Evolutionary conservation across 2,329 filamentous ascomycete species (phyloP).

Genomic region (Alternaria sp.): DNA sequence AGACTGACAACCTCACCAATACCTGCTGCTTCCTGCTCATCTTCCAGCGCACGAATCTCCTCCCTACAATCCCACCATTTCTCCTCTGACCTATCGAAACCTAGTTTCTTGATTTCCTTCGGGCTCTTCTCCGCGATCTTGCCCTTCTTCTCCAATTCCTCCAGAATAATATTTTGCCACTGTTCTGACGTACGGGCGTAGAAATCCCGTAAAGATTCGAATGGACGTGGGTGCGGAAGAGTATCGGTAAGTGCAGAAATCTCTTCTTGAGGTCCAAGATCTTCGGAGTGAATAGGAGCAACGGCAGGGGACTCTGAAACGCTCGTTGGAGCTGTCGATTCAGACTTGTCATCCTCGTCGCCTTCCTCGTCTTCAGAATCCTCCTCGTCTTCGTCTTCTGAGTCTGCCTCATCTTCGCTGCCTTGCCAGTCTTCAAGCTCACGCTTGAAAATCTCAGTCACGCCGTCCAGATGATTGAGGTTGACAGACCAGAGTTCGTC

Average conservation of each 20-base stretch:
- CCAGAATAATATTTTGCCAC: slow-evolving; percentile 89
- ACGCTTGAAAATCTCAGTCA: slow-evolving; percentile 86
- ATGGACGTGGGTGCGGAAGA: slow-evolving; percentile 79
- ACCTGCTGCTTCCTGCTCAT: slow-evolving; percentile 93
- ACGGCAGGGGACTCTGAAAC: slow-evolving; percentile 35
- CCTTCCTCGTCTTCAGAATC: slow-evolving; percentile 55
- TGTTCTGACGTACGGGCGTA: slow-evolving; percentile 85
- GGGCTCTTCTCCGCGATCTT: slow-evolving; percentile 70
- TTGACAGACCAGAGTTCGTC: slow-evolving; percentile 94
- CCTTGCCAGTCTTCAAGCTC: slow-evolving; percentile 86
- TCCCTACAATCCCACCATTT: slow-evolving; percentile 99
- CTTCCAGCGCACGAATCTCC: slow-evolving; percentile 88
- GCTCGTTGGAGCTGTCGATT: slow-evolving; percentile 63
- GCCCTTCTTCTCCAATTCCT: slow-evolving; percentile 69
- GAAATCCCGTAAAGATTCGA: slow-evolving; percentile 91
- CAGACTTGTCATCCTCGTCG: slow-evolving; percentile 62
- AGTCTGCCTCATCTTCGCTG: slow-evolving; percentile 55
- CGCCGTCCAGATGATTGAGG: slow-evolving; percentile 92
- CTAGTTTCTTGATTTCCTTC: slow-evolving; percentile 92
- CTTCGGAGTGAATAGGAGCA: slow-evolving; percentile 44
- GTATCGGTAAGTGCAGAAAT: slow-evolving; percentile 70
- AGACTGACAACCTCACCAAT: slow-evolving; percentile 94
- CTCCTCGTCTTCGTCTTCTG: slow-evolving; percentile 58
- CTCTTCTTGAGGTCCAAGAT: slow-evolving; percentile 59
- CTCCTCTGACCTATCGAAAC: slow-evolving; percentile 89